Evolutionary conservation across 1,284 basidiomycete species (phyloP), one percentile per base, ranked within the genome.

Genomic region (Stereum hirsutum): DNA sequence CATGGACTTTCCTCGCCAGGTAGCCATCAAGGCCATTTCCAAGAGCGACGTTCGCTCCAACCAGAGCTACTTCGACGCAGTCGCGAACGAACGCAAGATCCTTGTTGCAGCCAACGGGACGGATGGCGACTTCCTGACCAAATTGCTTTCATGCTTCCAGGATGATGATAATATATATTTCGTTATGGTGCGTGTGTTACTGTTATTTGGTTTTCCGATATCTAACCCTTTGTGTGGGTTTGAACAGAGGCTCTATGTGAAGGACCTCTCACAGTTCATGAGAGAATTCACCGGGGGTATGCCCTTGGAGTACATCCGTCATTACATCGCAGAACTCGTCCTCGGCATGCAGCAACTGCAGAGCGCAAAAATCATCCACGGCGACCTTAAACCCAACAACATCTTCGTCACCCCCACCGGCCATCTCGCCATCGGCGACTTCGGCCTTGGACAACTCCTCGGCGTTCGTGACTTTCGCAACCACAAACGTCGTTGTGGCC

Each of bases 311-410:
- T 25, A 25, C 6, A 21, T 31, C 20, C 23, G 10, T 5, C 21
- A 34, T 19, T 39, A 43, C 30, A 38, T 43, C 20, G 53, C 53
- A 3, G 50, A 55, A 37, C 40, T 53, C 7, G 49, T 49, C 6
- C 11, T 47, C 15, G 52, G 48, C 0, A 34, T 59, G 11, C 36
- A 32, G 11, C 48, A 49, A 10, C 46, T 57, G 3, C 47, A 51
- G 10, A 15, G 37, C 4, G 36, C 42, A 3, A 43, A 40, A 1
- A 45, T 53, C 30, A 26, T 53, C 2, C 57, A 59, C 41, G 45
- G 52, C 12, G 56, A 59, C 43, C 49, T 60, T 47, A 59, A 56
- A 37, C 54, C 54, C 10, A 44, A 47, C 3, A 59, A 57, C 35
- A 39, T 59, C 30, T 48, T 59, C 21, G 19, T 59, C 39, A 46